Base-by-base conservation (phyloP, 2,329 filamentous ascomycete genomes). In the Colletotrichum aenigma region DNA sequence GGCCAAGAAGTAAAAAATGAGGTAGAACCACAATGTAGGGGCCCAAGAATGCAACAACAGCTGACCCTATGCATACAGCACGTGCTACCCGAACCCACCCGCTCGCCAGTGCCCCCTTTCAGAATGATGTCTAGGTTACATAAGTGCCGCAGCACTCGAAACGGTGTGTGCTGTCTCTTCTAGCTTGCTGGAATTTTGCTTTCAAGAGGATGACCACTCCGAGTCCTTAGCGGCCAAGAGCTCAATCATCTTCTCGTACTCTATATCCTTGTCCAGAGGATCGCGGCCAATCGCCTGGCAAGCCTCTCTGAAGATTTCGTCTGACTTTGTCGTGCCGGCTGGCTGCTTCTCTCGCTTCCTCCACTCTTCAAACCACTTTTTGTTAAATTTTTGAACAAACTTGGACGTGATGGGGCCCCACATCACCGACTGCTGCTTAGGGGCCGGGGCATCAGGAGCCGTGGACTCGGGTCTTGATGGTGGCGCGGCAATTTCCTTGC, bases 161-260 rank as follows among this genome's bases (percentile, higher is more conserved):
- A 15, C 6, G 43, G 43, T 52, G 43, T 4, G 12, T 4, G 12
- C 7, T 16, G n/a, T 13, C 38, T 48, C 43, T 36, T 67, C 69
- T 73, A 67, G n/a, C 38, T 55, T 21, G 34, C 36, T 24, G 32
- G 21, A 62, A 21, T 48, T 15, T 16, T 21, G 28, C 2, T 52
- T 7, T 52, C 34, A 34, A 43, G 32, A 73, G 58, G 75, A 69
- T 18, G 58, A 58, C 8, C 65, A 60, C 48, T 73, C 76, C 15
- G 70, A 56, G 61, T 77, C 76, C 43, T 74, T 77, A 7, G 76
- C 76, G 10, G 68, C 70, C 38, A 77, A 3, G 34, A 73, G 70
- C 30, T 76, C 73, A 62, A 77, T 76, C 68, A 77, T 76, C 76
- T 70, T 76, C 55, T 77, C 76, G 48, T 77, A 77, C 16, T 76